These are phyloP conservation scores for Coemansia pectinata DNA, from an alignment of 192 early-diverging fungal genomes.

Conservation along the genomic window DNA sequence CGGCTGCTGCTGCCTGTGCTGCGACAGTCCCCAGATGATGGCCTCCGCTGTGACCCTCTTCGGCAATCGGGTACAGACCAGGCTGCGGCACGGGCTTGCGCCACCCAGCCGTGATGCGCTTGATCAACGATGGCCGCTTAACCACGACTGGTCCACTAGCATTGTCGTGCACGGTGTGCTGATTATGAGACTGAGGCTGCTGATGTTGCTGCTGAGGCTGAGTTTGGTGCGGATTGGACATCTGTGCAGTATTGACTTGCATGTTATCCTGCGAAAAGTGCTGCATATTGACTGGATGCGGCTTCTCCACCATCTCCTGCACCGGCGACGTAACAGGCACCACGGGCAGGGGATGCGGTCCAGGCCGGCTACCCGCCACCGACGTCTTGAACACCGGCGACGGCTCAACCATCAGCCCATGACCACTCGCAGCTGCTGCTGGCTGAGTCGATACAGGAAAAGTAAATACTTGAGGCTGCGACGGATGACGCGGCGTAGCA, in stretches of 20 bases:
- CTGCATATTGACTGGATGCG: conserved; percentile 8
- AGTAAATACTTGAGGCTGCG: conserved; percentile 30
- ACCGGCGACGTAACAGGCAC: neutral
- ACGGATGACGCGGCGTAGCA: conserved; percentile 20
- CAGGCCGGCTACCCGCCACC: neutral
- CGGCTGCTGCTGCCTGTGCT: conserved; percentile 9
- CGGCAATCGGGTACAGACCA: conserved; percentile 22
- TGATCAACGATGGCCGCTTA: conserved; percentile 44
- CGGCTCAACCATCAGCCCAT: conserved; percentile 5
- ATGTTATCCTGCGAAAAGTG: conserved; percentile 8
- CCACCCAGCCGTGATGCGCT: conserved; percentile 50
- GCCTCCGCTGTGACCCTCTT: conserved; percentile 6
- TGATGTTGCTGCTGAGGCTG: neutral
- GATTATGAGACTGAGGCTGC: neutral
- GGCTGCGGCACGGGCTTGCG: conserved; percentile 26
- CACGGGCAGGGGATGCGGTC: neutral
- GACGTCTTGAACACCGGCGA: conserved; percentile 32
- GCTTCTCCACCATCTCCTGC: conserved; percentile 35
- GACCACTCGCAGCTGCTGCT: neutral
- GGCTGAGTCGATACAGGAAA: conserved; percentile 16
- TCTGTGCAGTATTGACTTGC: conserved; percentile 20
- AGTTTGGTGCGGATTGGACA: neutral
- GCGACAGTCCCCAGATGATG: conserved; percentile 2
- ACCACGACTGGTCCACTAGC: neutral
- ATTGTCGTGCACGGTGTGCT: neutral